phyloP scores from a whole-genome alignment of 768 basidiomycete species.

The Agaricus subrufescens region DNA sequence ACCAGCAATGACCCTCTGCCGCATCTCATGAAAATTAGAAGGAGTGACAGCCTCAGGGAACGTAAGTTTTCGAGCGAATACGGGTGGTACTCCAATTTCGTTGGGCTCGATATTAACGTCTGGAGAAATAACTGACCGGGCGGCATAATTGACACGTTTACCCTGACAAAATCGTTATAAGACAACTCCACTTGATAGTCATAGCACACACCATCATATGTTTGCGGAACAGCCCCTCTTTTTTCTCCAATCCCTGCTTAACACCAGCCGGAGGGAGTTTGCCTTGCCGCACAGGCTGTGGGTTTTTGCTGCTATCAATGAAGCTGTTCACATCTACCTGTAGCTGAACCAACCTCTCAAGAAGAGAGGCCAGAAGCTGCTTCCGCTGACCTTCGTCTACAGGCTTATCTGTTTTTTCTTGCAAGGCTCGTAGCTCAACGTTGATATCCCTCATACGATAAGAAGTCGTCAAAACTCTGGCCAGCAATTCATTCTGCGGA shows the following conservation, averaged over 20 bases:
- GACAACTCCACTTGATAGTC: background rate
- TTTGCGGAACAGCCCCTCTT: conserved; percentile 96
- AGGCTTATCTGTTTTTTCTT: conserved; percentile 46
- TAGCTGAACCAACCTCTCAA: conserved; percentile 83
- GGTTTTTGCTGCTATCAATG: conserved; percentile 96
- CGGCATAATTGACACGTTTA: conserved; percentile 98
- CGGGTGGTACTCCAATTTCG: conserved; percentile 96
- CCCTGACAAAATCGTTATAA: conserved; percentile 47
- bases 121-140: conserved; percentile 99
- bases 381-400: conserved; percentile 47
- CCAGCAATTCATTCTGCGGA: conserved; percentile 88
- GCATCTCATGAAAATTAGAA: conserved; percentile 83
- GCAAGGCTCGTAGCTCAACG: conserved; percentile 53
- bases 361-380: conserved; percentile 58
- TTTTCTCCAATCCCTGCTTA: conserved; percentile 97
- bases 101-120: conserved; percentile 99
- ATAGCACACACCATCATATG: conserved; percentile 88
- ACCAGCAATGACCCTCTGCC: conserved; percentile 88
- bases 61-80: conserved; percentile 94
- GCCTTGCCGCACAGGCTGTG: conserved; percentile 76
- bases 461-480: conserved; percentile 74
- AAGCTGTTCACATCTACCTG: conserved; percentile 96
- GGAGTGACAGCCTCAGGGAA: conserved; percentile 97
- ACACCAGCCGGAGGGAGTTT: conserved; percentile 90
- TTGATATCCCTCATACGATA: conserved; percentile 79